These are phyloP conservation scores for Colletotrichum sp. DNA, from an alignment of 2,329 filamentous ascomycete genomes.

Conservation along the genomic window DNA sequence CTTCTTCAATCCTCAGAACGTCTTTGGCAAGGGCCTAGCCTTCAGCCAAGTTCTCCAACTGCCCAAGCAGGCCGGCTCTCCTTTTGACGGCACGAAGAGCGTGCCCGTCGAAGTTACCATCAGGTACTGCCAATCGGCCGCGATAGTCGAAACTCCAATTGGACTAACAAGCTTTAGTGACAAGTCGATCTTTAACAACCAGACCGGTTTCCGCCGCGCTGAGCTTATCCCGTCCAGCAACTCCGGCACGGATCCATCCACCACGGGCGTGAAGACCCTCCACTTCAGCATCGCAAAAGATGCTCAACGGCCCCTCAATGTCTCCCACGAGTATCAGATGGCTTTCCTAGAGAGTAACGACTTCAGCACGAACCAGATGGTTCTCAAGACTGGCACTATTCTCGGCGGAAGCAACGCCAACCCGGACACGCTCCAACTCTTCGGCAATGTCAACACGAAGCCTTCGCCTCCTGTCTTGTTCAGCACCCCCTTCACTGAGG, in stretches of 20 bases:
- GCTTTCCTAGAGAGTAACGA: slow-evolving; percentile 52
- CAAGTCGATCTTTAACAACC: slow-evolving; percentile 64
- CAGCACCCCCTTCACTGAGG: slow-evolving; percentile 51
- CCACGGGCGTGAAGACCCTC: slow-evolving; percentile 62
- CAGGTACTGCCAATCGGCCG: neutral
- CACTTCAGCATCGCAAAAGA: slow-evolving; percentile 66
- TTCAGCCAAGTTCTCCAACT: slow-evolving; percentile 58
- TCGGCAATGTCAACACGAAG: slow-evolving; percentile 50
- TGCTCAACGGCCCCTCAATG: slow-evolving; percentile 55
- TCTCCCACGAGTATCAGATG: slow-evolving; percentile 66
- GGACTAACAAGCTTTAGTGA: slow-evolving; percentile 39
- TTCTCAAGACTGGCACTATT: slow-evolving; percentile 60
- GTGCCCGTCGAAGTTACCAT: slow-evolving; percentile 59
- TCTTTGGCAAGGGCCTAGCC: slow-evolving; percentile 56
- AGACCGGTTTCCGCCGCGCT: slow-evolving; percentile 65
- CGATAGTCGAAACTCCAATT: neutral
- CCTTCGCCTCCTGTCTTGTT: slow-evolving; percentile 48
- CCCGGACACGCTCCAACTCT: slow-evolving; percentile 49
- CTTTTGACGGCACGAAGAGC: slow-evolving; percentile 49
- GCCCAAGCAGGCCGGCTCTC: slow-evolving; percentile 35
- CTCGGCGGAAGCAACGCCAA: slow-evolving; percentile 40
- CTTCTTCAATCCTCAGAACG: slow-evolving; percentile 56
- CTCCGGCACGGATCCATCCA: slow-evolving; percentile 54
- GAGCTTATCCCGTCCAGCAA: slow-evolving; percentile 59
- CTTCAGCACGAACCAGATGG: slow-evolving; percentile 56